Evolutionary conservation across 2,329 filamentous ascomycete genomes (phyloP).

Genomic region (Fusarium penzigii): DNA sequence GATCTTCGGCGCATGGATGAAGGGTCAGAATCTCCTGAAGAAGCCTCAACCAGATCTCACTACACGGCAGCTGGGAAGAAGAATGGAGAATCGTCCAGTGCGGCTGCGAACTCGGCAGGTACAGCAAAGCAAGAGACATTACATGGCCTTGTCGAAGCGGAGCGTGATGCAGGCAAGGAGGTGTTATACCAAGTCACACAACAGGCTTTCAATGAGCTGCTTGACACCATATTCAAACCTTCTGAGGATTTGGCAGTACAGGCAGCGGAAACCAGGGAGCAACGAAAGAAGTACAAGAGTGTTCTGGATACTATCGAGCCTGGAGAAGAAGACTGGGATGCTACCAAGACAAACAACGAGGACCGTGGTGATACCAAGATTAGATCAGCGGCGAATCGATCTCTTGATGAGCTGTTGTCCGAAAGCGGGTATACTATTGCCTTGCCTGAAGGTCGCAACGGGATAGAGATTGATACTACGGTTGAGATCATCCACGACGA

Average conservation of each 20-base stretch:
- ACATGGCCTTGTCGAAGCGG: slow-evolving; percentile 76
- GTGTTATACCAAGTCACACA: slow-evolving; percentile 90
- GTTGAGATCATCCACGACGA: slow-evolving; percentile 27
- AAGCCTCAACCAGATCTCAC: slow-evolving; percentile 69
- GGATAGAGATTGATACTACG: slow-evolving; percentile 34
- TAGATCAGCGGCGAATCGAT: slow-evolving; percentile 24
- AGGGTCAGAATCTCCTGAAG: slow-evolving; percentile 45
- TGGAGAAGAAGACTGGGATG: slow-evolving; percentile 32
- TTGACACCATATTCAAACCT: slow-evolving; percentile 81
- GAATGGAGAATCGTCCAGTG: slow-evolving; percentile 69
- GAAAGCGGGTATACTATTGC: slow-evolving; percentile 48
- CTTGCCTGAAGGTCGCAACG: slow-evolving; percentile 31
- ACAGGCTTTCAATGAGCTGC: slow-evolving; percentile 85
- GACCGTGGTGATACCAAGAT: slow-evolving; percentile 10
- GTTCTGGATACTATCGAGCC: slow-evolving; percentile 46
- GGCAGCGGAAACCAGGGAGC: slow-evolving; percentile 61
- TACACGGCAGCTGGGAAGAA: slow-evolving; percentile 74
- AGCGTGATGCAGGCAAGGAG: slow-evolving; percentile 82
- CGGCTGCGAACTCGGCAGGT: slow-evolving; percentile 70
- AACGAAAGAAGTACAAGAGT: slow-evolving; percentile 58
- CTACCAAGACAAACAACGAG: slow-evolving; percentile 7
- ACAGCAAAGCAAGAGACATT: slow-evolving; percentile 75
- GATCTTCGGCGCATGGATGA: slow-evolving; percentile 39
- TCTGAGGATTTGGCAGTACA: slow-evolving; percentile 76
- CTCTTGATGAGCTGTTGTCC: slow-evolving; percentile 40